A percentile compares a stretch with the other conserved stretches of the same genome.
Evolutionary conservation across 2,329 filamentous ascomycete genomes (phyloP).

Genomic region (Pseudocercospora pini-densiflorae): DNA sequence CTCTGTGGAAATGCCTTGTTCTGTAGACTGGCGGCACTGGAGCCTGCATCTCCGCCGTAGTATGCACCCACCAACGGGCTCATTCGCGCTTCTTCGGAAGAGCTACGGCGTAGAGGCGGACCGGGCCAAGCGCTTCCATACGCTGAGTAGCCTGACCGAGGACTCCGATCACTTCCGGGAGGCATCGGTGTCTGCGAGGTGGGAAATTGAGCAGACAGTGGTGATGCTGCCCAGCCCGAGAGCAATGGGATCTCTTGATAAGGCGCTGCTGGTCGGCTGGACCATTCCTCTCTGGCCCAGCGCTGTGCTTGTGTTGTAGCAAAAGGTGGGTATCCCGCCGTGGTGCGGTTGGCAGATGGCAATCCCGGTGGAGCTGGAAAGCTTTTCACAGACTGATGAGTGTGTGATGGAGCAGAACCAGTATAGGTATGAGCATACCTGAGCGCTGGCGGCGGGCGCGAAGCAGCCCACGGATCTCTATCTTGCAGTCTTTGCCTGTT

Average conservation of each 20-base stretch:
- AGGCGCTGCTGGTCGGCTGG: conserved; percentile 29
- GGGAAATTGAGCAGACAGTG: conserved; percentile 32
- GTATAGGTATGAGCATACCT: conserved; percentile 34
- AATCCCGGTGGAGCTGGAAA: conserved; percentile 34
- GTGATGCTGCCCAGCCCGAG: conserved; percentile 36
- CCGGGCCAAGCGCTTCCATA: conserved; percentile 34
- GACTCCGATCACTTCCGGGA: conserved; percentile 29
- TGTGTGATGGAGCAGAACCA: conserved; percentile 25
- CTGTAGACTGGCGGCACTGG: conserved; percentile 31
- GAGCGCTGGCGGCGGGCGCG: conserved; percentile 32
- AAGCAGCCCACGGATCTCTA: conserved; percentile 36
- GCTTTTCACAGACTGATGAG: conserved; percentile 33
- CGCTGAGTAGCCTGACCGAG: conserved; percentile 31
- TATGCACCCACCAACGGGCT: conserved; percentile 27
- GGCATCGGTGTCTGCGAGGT: conserved; percentile 32
- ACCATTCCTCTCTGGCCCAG: conserved; percentile 37
- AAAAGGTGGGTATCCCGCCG: conserved; percentile 30
- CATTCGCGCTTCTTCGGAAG: conserved; percentile 37
- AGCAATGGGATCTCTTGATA: conserved; percentile 31
- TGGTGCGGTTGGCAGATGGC: conserved; percentile 28
- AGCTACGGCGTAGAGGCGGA: conserved; percentile 34
- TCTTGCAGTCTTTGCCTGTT: conserved; percentile 36
- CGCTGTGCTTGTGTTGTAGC: conserved; percentile 31
- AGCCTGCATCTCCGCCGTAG: conserved; percentile 32
- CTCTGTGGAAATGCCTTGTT: conserved; percentile 54